Evolutionary conservation across 2,329 filamentous ascomycete genomes (phyloP).

Genomic region (Curvularia verruculosa): DNA sequence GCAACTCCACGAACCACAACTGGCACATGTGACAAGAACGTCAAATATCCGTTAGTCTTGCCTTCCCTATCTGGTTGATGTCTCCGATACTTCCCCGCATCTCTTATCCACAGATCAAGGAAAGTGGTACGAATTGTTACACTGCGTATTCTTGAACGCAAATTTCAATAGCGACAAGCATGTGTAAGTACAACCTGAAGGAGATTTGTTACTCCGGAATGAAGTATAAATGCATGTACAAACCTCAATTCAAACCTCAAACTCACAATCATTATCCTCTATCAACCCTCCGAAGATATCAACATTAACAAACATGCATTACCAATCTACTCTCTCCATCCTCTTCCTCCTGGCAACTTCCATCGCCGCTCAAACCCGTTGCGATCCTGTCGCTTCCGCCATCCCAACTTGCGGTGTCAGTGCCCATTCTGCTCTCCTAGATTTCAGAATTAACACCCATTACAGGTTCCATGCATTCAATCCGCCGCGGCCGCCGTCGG

Average conservation of each 20-base stretch:
- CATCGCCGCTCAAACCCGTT: conserved; percentile 13
- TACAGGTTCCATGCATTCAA: conserved; percentile 13
- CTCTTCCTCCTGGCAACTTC: conserved; percentile 7
- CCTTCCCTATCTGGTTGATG: neutral
- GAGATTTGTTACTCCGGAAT: neutral
- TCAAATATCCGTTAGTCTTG: neutral
- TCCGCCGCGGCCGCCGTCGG: conserved; percentile 10
- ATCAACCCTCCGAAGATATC: neutral
- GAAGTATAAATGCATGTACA: neutral
- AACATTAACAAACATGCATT: conserved; percentile 5
- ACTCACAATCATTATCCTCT: neutral
- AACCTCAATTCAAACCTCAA: neutral
- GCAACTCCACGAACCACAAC: neutral
- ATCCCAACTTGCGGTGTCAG: conserved; percentile 17
- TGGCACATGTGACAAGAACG: neutral
- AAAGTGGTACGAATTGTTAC: neutral
- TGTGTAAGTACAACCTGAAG: neutral
- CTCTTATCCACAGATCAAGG: neutral
- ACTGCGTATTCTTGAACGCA: neutral
- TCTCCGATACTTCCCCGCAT: conserved; percentile 4
- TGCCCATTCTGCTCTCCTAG: neutral
- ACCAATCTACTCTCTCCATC: conserved; percentile 4
- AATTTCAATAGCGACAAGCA: neutral
- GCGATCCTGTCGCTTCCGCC: conserved; percentile 13
- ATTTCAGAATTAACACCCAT: neutral